Base-by-base conservation (phyloP, 2,329 filamentous ascomycete species). In the Penicillium crustosum region DNA sequence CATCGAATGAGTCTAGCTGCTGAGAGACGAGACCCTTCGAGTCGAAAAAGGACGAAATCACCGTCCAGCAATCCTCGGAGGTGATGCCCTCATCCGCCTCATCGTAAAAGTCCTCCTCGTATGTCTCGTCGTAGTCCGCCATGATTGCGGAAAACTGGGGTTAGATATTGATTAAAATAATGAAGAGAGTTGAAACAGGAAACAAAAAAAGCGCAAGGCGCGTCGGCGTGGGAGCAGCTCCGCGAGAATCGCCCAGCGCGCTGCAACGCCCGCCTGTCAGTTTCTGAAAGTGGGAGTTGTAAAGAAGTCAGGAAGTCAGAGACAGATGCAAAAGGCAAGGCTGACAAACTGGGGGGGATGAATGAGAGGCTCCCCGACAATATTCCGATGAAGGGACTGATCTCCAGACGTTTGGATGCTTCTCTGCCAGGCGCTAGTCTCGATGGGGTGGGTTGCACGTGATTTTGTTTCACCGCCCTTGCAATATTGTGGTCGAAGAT, bases 1-100 rank as follows among this genome's bases (percentile, higher is more conserved):
- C 93, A 78, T 99, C 92, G 78, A 96, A 99, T 0, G 95, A 99
- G 75, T 97, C 93, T 62, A 97, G 88, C 80, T 99, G 94, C 78
- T 99, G 93, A 17, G 94, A 96, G 23, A 96, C 94, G 33, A 99
- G 84, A 70, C 94, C 93, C 78, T 97, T 99, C 62, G 87, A 85
- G 68, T 97, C 91, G 79, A 99, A 99, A 81, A 97, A 97, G 10
- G 94, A 90, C 56, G 90, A 92, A 74, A 99, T 97, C 71, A 97
- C 93, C 64, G 89, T 90, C 94, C 95, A 99, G 81, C 92, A 97
- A 78, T 99, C 95, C 80, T 97, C 94, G 60, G 93, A 91, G 27
- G 93, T 96, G 79, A 97, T 96, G 41, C 80, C 87, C 61, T 89
- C 86, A 58, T 83, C 86, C 59, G 79, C 86, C 59, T 89, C 86